Conservation (phyloP, 1,139 yeast genomes). For the Taphrina betulina region DNA sequence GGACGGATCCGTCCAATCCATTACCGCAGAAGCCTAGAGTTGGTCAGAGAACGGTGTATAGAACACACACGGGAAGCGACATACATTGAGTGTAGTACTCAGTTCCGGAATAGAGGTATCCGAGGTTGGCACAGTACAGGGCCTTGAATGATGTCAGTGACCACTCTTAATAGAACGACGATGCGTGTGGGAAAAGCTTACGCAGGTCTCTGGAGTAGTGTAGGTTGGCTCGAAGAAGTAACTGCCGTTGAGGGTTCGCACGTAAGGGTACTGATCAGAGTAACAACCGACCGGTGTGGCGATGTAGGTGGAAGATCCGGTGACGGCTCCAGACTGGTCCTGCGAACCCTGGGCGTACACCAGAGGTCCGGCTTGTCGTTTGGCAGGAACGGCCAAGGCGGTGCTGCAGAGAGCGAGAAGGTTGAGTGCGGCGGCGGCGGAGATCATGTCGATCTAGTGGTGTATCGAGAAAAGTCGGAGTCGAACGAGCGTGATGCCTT, state of each 20-base stretch:
- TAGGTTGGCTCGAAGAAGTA: constrained; percentile 13
- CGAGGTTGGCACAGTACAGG: constrained; percentile 16
- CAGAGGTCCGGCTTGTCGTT: constrained; percentile 8
- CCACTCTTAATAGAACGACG: too few relatives aligned
- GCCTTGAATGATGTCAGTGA: too few relatives aligned
- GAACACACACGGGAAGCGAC: too few relatives aligned
- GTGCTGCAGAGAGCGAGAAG: neutral
- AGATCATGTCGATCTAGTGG: too few relatives aligned
- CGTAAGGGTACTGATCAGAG: constrained; percentile 2
- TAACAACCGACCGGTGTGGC: constrained; percentile 1
- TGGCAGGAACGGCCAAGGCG: constrained; percentile 3
- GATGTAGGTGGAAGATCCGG: constrained; percentile 11
- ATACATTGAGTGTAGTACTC: too few relatives aligned
- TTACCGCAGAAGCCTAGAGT: constrained; percentile 14
- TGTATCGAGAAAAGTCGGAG: too few relatives aligned
- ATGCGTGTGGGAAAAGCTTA: too few relatives aligned
- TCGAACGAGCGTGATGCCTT: too few relatives aligned
- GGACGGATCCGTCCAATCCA: neutral
- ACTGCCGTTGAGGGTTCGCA: constrained; percentile 7
- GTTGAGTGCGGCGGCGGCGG: too few relatives aligned
- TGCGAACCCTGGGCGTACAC: constrained; percentile 4
- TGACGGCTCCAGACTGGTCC: constrained; percentile 5
- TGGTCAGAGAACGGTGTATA: too few relatives aligned
- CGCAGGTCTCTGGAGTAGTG: constrained; percentile 16
- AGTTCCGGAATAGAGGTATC: constrained; percentile 5